These are phyloP conservation scores for Ophiostoma sp. DNA, from an alignment of 2,329 filamentous ascomycete genomes.

Conservation along the genomic window DNA sequence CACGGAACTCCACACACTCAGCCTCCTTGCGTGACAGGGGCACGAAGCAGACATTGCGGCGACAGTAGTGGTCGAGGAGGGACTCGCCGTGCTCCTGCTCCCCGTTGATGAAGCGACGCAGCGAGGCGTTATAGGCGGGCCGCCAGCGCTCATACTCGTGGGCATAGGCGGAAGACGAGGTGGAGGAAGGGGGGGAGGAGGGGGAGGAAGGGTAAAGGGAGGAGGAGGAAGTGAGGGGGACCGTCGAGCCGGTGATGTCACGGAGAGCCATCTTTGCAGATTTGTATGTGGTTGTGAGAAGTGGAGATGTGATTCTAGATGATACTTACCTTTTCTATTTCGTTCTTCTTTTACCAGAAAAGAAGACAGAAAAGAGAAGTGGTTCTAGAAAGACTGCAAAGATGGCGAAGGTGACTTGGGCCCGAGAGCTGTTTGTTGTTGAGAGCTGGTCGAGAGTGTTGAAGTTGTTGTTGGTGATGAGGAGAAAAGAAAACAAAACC, in stretches of 20 bases:
- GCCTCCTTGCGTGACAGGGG: background rate
- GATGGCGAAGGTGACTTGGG: background rate
- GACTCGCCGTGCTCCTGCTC: background rate
- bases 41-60: background rate
- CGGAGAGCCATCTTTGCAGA: background rate
- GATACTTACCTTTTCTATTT: background rate
- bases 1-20: background rate
- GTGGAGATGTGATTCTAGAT: background rate
- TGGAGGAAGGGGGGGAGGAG: background rate
- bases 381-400: background rate
- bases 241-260: background rate
- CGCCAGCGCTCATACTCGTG: background rate
- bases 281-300: background rate
- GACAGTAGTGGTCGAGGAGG: background rate
- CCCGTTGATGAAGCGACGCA: background rate
- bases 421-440: background rate
- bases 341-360: background rate
- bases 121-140: background rate
- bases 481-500: background rate
- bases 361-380: background rate
- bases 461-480: background rate
- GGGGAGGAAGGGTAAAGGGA: too few relatives aligned
- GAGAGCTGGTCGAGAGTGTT: background rate
- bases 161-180: background rate
- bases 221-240: background rate